Evolutionary conservation across 2,329 filamentous ascomycete genomes (phyloP).

Genomic region (Keithomyces neogunnii): DNA sequence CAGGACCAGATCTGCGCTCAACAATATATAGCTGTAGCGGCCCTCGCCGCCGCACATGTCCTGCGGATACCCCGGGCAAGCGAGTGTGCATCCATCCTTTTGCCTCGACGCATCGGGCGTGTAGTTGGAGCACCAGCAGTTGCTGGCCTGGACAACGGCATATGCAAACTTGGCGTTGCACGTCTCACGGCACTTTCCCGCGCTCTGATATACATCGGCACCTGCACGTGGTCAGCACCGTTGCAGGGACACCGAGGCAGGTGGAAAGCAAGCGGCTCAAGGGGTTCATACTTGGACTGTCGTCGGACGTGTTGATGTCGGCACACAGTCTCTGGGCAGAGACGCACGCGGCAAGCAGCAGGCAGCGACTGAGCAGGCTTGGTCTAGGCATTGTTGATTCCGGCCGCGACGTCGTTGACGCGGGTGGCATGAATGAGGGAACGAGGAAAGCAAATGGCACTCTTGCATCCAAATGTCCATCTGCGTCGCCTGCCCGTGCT

Average conservation of each 20-base stretch:
- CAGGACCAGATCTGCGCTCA: not conserved
- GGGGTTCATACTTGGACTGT: not conserved
- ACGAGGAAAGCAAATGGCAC: no score
- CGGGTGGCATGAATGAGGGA: no score
- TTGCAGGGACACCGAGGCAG: not conserved
- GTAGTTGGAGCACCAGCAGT: slow-evolving; percentile 7
- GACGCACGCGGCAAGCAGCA: not conserved
- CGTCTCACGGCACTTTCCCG: slow-evolving; percentile 1
- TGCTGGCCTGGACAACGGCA: slow-evolving; percentile 1
- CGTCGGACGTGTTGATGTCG: slow-evolving; percentile 1
- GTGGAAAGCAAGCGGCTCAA: not conserved
- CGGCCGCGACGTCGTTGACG: no score
- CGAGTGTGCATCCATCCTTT: not conserved
- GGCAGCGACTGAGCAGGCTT: not conserved
- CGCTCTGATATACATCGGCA: slow-evolving; percentile 3
- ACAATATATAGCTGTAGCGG: slow-evolving; percentile 3
- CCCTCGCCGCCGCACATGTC: slow-evolving; percentile 3
- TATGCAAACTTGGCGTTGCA: slow-evolving; percentile 3
- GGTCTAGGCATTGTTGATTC: not conserved
- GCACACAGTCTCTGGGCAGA: slow-evolving; percentile 1
- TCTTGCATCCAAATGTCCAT: no score
- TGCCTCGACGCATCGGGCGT: slow-evolving; percentile 1
- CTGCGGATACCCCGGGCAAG: slow-evolving; percentile 5
- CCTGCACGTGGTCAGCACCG: not conserved
- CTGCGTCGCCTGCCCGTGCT: no score